Conservation (phyloP, 495 filamentous ascomycete genomes). For the Jackrogersella minutella region DNA sequence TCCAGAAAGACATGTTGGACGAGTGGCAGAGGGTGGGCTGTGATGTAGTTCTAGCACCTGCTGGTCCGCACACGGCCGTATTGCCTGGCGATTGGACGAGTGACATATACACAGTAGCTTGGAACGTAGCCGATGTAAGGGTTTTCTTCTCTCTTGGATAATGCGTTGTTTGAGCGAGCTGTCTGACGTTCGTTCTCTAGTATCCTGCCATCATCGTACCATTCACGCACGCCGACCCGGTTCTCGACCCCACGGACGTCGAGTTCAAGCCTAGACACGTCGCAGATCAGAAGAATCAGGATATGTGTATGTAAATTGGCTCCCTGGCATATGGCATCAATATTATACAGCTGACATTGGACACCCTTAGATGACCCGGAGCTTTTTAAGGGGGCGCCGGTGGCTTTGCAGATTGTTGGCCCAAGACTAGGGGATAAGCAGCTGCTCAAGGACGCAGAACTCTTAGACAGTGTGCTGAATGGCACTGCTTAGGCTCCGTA, state of each 20-base stretch:
- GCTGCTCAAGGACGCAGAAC: slow-evolving; percentile 32
- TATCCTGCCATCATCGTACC: slow-evolving; percentile 47
- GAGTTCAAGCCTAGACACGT: slow-evolving; percentile 31
- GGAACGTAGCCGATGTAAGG: slow-evolving; percentile 45
- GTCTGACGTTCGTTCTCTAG: slow-evolving; percentile 22
- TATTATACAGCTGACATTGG: slow-evolving; percentile 3
- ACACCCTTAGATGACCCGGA: slow-evolving; percentile 42
- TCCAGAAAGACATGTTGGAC: slow-evolving; percentile 46
- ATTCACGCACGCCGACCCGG: slow-evolving; percentile 42
- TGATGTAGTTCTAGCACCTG: slow-evolving; percentile 46
- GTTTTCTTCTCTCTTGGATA: not conserved
- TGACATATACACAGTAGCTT: slow-evolving; percentile 47
- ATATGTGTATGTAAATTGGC: slow-evolving; percentile 42
- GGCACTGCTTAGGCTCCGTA: not conserved
- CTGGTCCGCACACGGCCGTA: slow-evolving; percentile 45
- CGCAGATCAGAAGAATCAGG: slow-evolving; percentile 39
- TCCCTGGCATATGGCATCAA: not conserved
- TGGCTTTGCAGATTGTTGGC: slow-evolving; percentile 45
- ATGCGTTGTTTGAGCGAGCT: not conserved
- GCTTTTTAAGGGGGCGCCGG: slow-evolving; percentile 45
- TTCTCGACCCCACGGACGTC: slow-evolving; percentile 34
- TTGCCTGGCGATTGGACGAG: slow-evolving; percentile 43
- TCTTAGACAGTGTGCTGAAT: slow-evolving; percentile 31
- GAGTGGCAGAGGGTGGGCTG: slow-evolving; percentile 43
- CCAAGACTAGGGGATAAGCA: slow-evolving; percentile 42